Evolutionary conservation across 1,284 basidiomycete species (phyloP).

Genomic region (Takashimella tepidaria): DNA sequence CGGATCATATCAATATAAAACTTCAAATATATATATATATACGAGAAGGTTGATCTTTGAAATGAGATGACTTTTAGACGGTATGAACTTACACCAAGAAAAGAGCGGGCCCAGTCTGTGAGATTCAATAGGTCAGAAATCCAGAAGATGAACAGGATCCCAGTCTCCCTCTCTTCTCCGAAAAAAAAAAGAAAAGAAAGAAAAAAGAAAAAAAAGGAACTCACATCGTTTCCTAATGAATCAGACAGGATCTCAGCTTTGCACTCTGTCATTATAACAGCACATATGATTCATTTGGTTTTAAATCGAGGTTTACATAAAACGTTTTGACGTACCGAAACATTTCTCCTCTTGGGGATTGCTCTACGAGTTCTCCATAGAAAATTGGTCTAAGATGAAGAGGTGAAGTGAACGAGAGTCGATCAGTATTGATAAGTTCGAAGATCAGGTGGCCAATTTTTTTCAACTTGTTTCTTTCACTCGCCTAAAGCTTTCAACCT

Average conservation of each 20-base stretch:
- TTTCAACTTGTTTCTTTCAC: neutral
- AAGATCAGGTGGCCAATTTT: too few species aligned
- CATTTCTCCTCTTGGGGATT: slow-evolving; percentile 58
- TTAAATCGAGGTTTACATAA: too few species aligned
- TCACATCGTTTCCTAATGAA: slow-evolving; percentile 37
- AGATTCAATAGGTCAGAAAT: slow-evolving; percentile 1
- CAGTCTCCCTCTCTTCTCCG: neutral
- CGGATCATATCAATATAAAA: too few species aligned
- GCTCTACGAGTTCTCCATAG: slow-evolving; percentile 76
- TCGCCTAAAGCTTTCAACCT: neutral
- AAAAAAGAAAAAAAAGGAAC: slow-evolving; percentile 3
- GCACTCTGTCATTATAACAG: too few species aligned
- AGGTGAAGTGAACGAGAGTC: too few species aligned
- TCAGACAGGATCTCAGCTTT: too few species aligned
- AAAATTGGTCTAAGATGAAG: slow-evolving; percentile 44
- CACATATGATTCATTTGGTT: too few species aligned
- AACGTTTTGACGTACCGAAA: slow-evolving; percentile 57
- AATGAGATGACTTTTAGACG: too few species aligned
- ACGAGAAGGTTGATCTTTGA: too few species aligned
- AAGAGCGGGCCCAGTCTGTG: slow-evolving; percentile 67
- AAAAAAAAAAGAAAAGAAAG: neutral
- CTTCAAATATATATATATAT: too few species aligned
- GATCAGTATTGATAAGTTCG: too few species aligned
- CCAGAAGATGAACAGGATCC: too few species aligned
- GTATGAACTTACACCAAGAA: slow-evolving; percentile 41